Evolutionary conservation across 192 early-diverging fungal genomes (phyloP).

Genomic region (Coemansia sp.): DNA sequence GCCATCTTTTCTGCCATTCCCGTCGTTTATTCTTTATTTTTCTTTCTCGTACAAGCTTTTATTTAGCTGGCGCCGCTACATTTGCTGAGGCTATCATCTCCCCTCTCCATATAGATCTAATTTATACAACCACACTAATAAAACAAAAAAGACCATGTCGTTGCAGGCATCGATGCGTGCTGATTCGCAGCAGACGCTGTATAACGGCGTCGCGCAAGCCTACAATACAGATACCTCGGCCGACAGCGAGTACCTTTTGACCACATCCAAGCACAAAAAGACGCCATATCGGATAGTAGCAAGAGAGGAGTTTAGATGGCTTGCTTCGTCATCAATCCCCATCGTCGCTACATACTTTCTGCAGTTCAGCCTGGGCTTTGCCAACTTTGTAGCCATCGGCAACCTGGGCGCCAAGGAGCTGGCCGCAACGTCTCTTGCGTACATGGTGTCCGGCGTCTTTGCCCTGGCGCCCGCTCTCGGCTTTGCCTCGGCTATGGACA

Average conservation of each 20-base stretch:
- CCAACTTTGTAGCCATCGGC: conserved; percentile 64
- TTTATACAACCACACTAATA: not conserved
- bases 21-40: too few relatives aligned
- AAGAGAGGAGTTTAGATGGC: conserved; percentile 33
- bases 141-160: not conserved
- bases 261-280: conserved; percentile 12
- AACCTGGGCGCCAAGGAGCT: conserved; percentile 64
- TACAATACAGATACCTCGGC: not conserved
- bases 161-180: conserved; percentile 18
- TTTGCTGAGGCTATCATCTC: not conserved
- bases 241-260: conserved; percentile 14
- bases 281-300: conserved; percentile 23
- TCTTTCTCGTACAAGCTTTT: too few relatives aligned
- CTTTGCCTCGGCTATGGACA: conserved; percentile 69
- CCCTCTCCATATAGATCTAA: too few relatives aligned
- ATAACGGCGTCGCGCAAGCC: not conserved
- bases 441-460: conserved; percentile 51
- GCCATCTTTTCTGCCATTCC: too few relatives aligned
- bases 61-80: not conserved
- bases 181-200: conserved; percentile 27
- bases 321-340: conserved; percentile 45
- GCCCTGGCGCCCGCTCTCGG: conserved; percentile 66
- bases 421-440: conserved; percentile 64
- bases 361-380: conserved; percentile 64
- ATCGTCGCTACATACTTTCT: conserved; percentile 63